Evolutionary conservation across 768 basidiomycete species (phyloP).

Genomic region (Lentinus brumalis): DNA sequence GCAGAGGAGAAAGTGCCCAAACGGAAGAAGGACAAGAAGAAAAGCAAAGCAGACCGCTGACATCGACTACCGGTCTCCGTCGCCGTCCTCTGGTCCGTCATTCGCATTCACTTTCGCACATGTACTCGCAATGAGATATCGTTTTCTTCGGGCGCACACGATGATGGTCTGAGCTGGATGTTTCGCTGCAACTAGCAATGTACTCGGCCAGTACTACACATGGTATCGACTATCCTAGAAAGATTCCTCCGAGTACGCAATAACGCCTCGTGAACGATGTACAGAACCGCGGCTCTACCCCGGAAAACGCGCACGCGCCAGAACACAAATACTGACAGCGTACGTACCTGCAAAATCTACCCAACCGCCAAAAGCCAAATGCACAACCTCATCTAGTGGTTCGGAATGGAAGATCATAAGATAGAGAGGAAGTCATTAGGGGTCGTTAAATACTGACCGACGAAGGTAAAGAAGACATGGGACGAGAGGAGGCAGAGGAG

Average conservation of each 20-base stretch:
- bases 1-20: slow-evolving; percentile 23
- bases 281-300: no score
- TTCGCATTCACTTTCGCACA: no score
- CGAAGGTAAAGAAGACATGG: slow-evolving; percentile 3
- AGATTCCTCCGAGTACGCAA: background rate
- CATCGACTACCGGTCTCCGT: background rate
- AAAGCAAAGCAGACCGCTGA: slow-evolving; percentile 14
- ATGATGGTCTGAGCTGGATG: background rate
- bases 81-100: no score
- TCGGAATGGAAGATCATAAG: slow-evolving; percentile 9
- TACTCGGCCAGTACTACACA: background rate
- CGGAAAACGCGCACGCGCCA: no score
- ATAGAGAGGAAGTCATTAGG: slow-evolving; percentile 21
- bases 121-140: no score
- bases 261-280: background rate
- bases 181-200: background rate
- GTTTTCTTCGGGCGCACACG: no score
- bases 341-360: background rate
- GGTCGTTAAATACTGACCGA: slow-evolving; percentile 25
- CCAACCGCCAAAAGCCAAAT: background rate
- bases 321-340: no score
- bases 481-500: background rate
- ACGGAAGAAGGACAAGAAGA: slow-evolving; percentile 33
- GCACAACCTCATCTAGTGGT: background rate
- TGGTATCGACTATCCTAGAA: background rate